phyloP scores from a whole-genome alignment of 2,329 filamentous ascomycete species.

The Hymenoscyphus albidus region DNA sequence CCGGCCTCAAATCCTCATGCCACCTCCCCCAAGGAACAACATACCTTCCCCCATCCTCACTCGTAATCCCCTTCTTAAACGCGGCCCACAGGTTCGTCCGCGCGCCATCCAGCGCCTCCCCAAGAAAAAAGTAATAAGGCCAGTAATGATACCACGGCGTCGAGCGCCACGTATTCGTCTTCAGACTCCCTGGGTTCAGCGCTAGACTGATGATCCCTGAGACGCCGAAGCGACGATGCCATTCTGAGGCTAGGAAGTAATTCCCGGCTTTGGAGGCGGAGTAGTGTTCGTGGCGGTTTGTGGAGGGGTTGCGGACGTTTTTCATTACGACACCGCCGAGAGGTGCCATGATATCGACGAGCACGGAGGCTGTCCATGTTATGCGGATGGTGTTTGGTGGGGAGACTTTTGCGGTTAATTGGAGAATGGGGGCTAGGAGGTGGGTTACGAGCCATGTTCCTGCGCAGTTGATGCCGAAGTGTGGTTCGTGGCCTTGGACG shows the following conservation, averaged over 20 bases:
- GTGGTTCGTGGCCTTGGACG: conserved; percentile 31
- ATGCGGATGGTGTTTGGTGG: conserved; percentile 6
- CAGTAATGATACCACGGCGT: neutral
- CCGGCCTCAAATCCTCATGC: conserved; percentile 1
- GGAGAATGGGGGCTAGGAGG: conserved; percentile 33
- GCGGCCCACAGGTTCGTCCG: conserved; percentile 6
- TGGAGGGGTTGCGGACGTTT: neutral
- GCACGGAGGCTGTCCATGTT: neutral
- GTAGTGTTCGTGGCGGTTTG: neutral
- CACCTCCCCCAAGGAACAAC: conserved; percentile 10
- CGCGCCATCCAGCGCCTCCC: neutral
- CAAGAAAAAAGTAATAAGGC: neutral
- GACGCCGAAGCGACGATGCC: neutral
- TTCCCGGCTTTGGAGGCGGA: neutral
- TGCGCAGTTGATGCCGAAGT: conserved; percentile 35
- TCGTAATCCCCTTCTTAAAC: neutral
- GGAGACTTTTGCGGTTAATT: neutral
- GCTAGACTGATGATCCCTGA: neutral
- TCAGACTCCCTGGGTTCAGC: conserved; percentile 6
- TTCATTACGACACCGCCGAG: neutral
- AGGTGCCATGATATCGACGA: neutral
- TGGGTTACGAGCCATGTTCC: conserved; percentile 35
- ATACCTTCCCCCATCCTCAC: conserved; percentile 7
- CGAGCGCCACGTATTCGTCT: neutral
- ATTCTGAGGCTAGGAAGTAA: neutral